These are phyloP conservation scores for Colletotrichum sp. DNA, from an alignment of 2,329 filamentous ascomycete genomes.

Conservation along the genomic window DNA sequence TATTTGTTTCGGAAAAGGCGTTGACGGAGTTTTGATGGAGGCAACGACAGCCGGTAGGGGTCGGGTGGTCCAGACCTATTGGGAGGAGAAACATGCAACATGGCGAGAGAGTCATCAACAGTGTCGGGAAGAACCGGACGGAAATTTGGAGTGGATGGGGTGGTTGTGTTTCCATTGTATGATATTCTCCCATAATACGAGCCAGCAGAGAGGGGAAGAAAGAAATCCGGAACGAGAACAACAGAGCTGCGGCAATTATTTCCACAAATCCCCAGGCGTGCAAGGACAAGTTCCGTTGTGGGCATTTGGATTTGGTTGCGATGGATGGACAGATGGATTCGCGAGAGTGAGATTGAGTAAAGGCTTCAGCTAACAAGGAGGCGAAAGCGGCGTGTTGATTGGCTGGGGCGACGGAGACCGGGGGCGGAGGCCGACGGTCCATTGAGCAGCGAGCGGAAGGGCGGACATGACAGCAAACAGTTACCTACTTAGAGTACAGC, in stretches of 20 bases:
- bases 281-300: constrained; percentile 19
- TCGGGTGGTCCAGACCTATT: not conserved
- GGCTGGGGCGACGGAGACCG: not conserved
- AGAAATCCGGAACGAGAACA: not conserved
- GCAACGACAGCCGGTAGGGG: not conserved
- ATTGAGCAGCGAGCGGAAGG: not conserved
- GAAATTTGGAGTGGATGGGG: not conserved
- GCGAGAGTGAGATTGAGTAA: constrained; percentile 12
- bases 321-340: not conserved
- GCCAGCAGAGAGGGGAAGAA: not conserved
- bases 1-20: constrained; percentile 7
- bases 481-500: too few relatives aligned
- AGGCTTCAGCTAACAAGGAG: not conserved
- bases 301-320: not conserved
- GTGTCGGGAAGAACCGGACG: constrained; percentile 6
- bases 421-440: not conserved
- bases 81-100: not conserved
- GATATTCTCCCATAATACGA: constrained; percentile 11
- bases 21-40: not conserved
- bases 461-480: not conserved
- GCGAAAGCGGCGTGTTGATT: not conserved
- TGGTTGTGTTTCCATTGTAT: not conserved
- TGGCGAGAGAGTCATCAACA: not conserved
- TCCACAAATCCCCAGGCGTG: not conserved
- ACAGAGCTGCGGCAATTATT: constrained; percentile 14